Percentiles rank a stretch among this genome's conserved stretches.
phyloP scores from a whole-genome alignment of 257 asterid species.

The Solanum virginianum region DNA sequence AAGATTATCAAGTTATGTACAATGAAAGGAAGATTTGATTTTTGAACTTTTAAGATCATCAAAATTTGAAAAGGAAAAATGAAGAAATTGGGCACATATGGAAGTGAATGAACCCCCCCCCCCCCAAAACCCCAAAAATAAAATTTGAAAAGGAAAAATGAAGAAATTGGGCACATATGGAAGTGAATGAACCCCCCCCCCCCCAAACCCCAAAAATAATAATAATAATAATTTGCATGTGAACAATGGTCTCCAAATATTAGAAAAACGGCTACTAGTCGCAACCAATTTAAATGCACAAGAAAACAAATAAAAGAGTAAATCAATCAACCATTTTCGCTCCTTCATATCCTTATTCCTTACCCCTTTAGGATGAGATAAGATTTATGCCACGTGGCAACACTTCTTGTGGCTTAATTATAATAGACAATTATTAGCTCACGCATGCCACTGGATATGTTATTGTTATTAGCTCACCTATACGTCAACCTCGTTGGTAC shows the following conservation, averaged over 20 bases:
- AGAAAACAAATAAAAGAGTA: not conserved
- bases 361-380: conserved; percentile 15
- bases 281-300: not conserved
- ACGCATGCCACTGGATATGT: no score
- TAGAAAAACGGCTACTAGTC: not conserved
- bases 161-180: not conserved
- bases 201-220: no score
- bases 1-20: not conserved
- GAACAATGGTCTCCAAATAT: conserved; percentile 7
- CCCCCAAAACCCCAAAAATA: no score
- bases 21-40: not conserved
- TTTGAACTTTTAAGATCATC: not conserved
- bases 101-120: not conserved
- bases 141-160: not conserved
- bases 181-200: not conserved
- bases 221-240: not conserved
- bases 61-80: not conserved
- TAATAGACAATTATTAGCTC: not conserved
- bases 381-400: conserved; percentile 26
- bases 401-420: not conserved
- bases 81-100: not conserved
- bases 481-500: no score
- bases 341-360: not conserved
- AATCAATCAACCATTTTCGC: conserved; percentile 7
- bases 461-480: no score